These are phyloP conservation scores for Saccharomyces paradoxus DNA, from an alignment of 805 yeast genomes.

Conservation along the genomic window DNA sequence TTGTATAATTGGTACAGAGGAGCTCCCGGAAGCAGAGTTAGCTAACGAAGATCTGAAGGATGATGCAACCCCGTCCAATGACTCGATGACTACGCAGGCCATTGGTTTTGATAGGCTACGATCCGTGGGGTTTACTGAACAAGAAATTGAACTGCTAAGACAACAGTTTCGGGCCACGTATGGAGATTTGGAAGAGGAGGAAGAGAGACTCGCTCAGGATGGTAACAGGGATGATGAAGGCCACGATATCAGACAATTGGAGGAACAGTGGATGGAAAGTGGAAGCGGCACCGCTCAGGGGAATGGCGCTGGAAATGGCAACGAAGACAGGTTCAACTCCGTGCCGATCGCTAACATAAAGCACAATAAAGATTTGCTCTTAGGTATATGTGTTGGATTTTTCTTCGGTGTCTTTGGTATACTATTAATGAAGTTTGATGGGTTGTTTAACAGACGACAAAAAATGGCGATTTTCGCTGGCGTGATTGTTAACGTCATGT, in stretches of 20 bases:
- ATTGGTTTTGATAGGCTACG: constrained; percentile 80
- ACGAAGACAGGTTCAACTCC: constrained; percentile 37
- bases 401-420: constrained; percentile 67
- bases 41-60: constrained; percentile 54
- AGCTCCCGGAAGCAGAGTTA: constrained; percentile 35
- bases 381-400: constrained; percentile 68
- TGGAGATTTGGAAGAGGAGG: constrained; percentile 35
- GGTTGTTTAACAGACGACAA: constrained; percentile 53
- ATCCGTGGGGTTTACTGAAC: constrained; percentile 74
- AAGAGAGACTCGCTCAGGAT: constrained; percentile 1
- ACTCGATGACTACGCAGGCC: constrained; percentile 41
- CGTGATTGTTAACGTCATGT: constrained; percentile 54
- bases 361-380: constrained; percentile 56
- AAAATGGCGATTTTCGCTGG: constrained; percentile 69
- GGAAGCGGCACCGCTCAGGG: constrained; percentile 42
- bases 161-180: constrained; percentile 66
- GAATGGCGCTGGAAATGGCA: constrained; percentile 49
- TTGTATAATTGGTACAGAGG: constrained; percentile 61
- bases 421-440: constrained; percentile 52
- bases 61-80: constrained; percentile 17
- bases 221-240: constrained; percentile 13
- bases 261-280: constrained; percentile 83
- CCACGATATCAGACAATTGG: constrained; percentile 55
- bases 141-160: constrained; percentile 65
- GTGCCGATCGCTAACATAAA: constrained; percentile 34